Evolutionary conservation across 1,139 yeast species (phyloP).

Genomic region (Yamadazyma taylorii): DNA sequence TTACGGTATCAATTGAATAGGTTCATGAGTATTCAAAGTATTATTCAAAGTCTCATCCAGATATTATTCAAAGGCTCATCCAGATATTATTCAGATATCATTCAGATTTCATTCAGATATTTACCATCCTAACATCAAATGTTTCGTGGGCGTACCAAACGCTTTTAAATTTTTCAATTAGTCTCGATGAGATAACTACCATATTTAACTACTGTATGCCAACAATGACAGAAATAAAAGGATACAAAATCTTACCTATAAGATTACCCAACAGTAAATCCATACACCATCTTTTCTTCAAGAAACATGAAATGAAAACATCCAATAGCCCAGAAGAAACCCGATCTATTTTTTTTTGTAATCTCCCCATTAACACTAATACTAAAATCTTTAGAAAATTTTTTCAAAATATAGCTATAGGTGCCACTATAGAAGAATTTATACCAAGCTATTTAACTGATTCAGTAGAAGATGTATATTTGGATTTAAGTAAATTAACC

Average conservation of each 20-base stretch:
- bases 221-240: slow-evolving; percentile 49
- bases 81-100: no score
- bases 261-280: slow-evolving; percentile 32
- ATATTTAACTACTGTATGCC: no score
- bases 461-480: slow-evolving; percentile 50
- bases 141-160: no score
- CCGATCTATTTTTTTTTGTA: slow-evolving; percentile 68
- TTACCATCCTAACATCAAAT: no score
- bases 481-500: slow-evolving; percentile 60
- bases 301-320: slow-evolving; percentile 60
- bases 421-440: slow-evolving; percentile 57
- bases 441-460: slow-evolving; percentile 39
- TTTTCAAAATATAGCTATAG: slow-evolving; percentile 60
- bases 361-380: slow-evolving; percentile 67
- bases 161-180: background rate
- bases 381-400: slow-evolving; percentile 53
- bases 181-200: background rate
- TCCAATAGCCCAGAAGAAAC: slow-evolving; percentile 27
- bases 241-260: slow-evolving; percentile 54
- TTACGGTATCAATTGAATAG: no score
- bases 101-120: no score
- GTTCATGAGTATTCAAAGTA: no score
- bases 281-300: slow-evolving; percentile 55
- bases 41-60: no score
- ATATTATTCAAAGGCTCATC: no score